Conservation (phyloP, 1,284 basidiomycete genomes). For the Leccinum brunneo-olivaceum region DNA sequence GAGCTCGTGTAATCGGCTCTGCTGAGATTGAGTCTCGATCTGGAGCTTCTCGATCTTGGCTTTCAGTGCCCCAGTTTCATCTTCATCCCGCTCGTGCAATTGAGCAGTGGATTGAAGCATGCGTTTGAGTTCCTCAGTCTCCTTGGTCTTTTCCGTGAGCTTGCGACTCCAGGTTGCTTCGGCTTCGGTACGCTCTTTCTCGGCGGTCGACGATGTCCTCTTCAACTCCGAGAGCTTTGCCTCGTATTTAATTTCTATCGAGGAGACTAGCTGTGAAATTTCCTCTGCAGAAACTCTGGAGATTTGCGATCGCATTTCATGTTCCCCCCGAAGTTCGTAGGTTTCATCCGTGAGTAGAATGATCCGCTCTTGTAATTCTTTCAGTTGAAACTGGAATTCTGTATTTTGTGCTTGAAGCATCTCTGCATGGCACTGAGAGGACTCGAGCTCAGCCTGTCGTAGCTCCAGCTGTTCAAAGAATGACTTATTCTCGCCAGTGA, state of each 20-base stretch:
- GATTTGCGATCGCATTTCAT: slow-evolving; percentile 41
- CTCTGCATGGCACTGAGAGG: slow-evolving; percentile 68
- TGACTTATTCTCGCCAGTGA: slow-evolving; percentile 66
- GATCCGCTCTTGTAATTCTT: slow-evolving; percentile 69
- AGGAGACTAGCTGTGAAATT: slow-evolving; percentile 69
- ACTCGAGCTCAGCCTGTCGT: slow-evolving; percentile 83
- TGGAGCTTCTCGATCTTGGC: slow-evolving; percentile 48
- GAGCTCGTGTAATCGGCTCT: slow-evolving; percentile 43
- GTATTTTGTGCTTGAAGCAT: slow-evolving; percentile 68
- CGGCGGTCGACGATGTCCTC: slow-evolving; percentile 46
- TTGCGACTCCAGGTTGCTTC: slow-evolving; percentile 84
- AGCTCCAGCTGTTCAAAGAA: slow-evolving; percentile 82
- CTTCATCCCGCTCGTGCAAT: slow-evolving; percentile 54
- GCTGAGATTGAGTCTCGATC: slow-evolving; percentile 41
- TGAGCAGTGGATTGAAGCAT: slow-evolving; percentile 52
- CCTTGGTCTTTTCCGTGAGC: slow-evolving; percentile 66
- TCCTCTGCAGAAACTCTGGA: slow-evolving; percentile 57
- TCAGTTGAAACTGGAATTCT: slow-evolving; percentile 81
- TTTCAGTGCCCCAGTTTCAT: slow-evolving; percentile 47
- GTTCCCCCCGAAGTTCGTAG: slow-evolving; percentile 56
- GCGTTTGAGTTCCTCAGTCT: slow-evolving; percentile 67
- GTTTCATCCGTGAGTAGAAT: slow-evolving; percentile 68
- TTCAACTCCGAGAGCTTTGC: slow-evolving; percentile 65
- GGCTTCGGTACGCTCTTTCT: slow-evolving; percentile 70
- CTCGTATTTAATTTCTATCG: slow-evolving; percentile 74